phyloP scores from a whole-genome alignment of 2,329 filamentous ascomycete species.

The Claviceps africana region DNA sequence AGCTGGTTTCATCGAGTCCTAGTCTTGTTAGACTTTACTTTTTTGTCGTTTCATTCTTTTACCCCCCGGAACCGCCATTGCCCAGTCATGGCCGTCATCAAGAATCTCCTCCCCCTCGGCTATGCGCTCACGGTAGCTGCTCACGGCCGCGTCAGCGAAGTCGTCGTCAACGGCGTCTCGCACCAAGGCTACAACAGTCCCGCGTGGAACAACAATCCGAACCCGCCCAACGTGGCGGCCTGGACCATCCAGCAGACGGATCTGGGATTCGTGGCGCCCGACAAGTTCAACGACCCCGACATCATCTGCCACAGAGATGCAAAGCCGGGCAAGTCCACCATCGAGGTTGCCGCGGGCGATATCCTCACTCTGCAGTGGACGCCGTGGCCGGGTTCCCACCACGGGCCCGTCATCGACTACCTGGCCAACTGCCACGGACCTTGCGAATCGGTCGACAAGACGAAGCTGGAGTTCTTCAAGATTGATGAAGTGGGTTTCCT shows the following conservation, averaged over 20 bases:
- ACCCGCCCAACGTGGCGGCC: constrained; percentile 23
- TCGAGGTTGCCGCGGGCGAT: constrained; percentile 29
- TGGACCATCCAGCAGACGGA: constrained; percentile 29
- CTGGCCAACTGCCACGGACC: constrained; percentile 29
- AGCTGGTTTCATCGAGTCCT: background rate
- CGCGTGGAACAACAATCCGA: constrained; percentile 20
- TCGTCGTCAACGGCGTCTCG: constrained; percentile 29
- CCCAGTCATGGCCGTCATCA: background rate
- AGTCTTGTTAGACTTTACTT: background rate
- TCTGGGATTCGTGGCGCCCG: constrained; percentile 35
- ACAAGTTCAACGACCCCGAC: constrained; percentile 24
- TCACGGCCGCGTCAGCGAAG: constrained; percentile 27
- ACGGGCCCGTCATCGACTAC: constrained; percentile 32
- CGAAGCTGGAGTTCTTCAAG: constrained; percentile 30
- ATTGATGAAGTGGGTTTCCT: constrained; percentile 28
- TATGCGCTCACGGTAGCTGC: constrained; percentile 13
- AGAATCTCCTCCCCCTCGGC: constrained; percentile 5
- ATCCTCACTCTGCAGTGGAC: constrained; percentile 33
- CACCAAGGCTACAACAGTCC: constrained; percentile 27
- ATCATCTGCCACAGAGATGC: constrained; percentile 35
- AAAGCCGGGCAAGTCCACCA: constrained; percentile 24
- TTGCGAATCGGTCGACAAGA: constrained; percentile 28
- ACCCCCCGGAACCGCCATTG: background rate
- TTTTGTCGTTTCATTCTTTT: background rate
- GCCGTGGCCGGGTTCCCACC: constrained; percentile 34